A percentile compares a stretch with the other conserved stretches of the same genome.
Evolutionary conservation across 2,329 filamentous ascomycete genomes (phyloP).

Genomic region (Pyricularia pennisetigena): DNA sequence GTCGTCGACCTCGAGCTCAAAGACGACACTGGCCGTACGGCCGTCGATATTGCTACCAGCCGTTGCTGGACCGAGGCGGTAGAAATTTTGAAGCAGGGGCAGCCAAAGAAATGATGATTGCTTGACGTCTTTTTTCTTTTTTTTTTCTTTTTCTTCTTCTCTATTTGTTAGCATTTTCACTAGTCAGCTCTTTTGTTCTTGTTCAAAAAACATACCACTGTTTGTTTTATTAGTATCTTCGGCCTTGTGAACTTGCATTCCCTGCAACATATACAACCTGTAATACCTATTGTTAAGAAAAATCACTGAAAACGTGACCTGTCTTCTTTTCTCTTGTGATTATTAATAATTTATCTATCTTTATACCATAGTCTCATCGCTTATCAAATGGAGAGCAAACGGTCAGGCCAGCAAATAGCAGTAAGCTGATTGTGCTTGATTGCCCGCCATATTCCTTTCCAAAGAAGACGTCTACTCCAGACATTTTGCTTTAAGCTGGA

Average conservation of each 20-base stretch:
- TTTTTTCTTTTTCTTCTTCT: no score
- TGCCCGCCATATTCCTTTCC: neutral
- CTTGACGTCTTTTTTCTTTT: neutral
- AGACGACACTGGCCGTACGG: slow-evolving; percentile 20
- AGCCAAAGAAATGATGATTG: neutral
- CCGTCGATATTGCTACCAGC: slow-evolving; percentile 47
- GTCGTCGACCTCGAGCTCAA: slow-evolving; percentile 13
- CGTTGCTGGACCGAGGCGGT: slow-evolving; percentile 50
- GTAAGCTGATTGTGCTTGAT: neutral
- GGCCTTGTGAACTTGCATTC: neutral
- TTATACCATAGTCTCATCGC: neutral
- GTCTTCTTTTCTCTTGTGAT: neutral
- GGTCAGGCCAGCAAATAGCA: neutral
- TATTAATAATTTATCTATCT: neutral
- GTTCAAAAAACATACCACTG: neutral
- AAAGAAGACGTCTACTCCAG: neutral
- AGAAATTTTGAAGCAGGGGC: slow-evolving; percentile 25
- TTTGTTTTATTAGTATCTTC: neutral
- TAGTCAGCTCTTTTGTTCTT: neutral
- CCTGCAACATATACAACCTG: neutral
- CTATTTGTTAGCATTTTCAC: neutral
- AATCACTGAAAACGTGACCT: neutral
- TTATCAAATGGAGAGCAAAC: neutral
- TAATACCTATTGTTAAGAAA: neutral
- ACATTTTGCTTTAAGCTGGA: neutral